Base-by-base conservation (phyloP, 1,139 yeast genomes). In the Yamadazyma atmosphaerica region DNA sequence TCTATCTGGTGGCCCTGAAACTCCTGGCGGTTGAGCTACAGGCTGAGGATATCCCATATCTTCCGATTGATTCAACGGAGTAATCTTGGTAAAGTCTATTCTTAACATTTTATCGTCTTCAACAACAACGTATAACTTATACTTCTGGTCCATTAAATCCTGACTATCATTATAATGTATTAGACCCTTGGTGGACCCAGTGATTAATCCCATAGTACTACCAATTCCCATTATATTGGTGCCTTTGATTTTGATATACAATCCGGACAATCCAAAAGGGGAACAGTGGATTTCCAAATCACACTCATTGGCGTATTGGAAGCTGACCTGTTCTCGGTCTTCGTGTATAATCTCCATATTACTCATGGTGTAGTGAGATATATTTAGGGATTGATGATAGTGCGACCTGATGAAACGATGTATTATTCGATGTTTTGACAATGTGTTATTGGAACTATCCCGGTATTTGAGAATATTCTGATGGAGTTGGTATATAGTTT, bases 211-310 rank as follows among this genome's bases (percentile, higher is more conserved):
- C 79, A 77, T 75, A 14, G 81, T 76, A 6, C 79, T 69, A 1
- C 83, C 83, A 6, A 78, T 72, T 0, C 82, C 82, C 62, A 76
- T 72, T 10, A 74, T 62, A 37, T 72, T 69, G 3, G 79, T 71
- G 4, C 76, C 80, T n/a, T 61, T 63, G n/a, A 76, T 61, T 44
- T 74, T 74, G 35, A 77, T 64, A 49, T 75, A 77, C 12, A 76
- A 54, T 9, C 81, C 82, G 32, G 77, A 68, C 28, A 77, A 62
- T n/a, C 82, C 83, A 54, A 77, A 77, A 2, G 82, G 81, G 2
- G 81, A 75, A 52, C 81, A 76, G 53, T 77, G 81, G 24, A 75
- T 71, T 51, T 77, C 82, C 29, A 77, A 54, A 34, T 74, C 79
- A 46, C 81, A 76, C 43, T 71, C 76, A 46, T 73, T 74, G 39